These are phyloP conservation scores for Centrapalus pauciflorus DNA, from an alignment of 129 eudicot genomes.

Conservation along the genomic window DNA sequence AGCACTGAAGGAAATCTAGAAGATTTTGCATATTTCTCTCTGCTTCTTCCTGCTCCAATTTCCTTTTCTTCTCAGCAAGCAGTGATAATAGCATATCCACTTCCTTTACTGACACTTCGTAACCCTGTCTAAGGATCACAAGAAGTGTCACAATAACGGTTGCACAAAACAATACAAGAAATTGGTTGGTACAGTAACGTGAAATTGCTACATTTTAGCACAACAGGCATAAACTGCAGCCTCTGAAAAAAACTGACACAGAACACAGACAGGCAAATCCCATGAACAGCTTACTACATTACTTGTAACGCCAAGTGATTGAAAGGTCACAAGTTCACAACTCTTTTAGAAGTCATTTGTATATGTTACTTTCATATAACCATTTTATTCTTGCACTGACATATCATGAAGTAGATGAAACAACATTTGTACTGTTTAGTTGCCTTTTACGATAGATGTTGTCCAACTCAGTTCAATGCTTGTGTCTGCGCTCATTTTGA, in stretches of 20 bases:
- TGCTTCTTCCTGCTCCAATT: slow-evolving; percentile 94
- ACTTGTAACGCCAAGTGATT: background rate
- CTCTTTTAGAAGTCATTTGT: background rate
- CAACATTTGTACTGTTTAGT: background rate
- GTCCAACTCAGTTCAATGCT: background rate
- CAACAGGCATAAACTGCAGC: background rate
- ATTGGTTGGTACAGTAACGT: background rate
- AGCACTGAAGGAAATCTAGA: slow-evolving; percentile 57
- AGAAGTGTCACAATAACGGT: slow-evolving; percentile 25
- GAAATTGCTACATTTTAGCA: background rate
- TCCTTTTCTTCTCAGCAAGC: slow-evolving; percentile 80
- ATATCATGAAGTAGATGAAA: background rate
- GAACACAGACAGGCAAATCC: background rate
- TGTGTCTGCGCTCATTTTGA: background rate
- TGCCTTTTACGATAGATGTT: background rate
- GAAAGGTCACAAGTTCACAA: background rate
- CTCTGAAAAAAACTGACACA: background rate
- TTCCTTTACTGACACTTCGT: slow-evolving; percentile 86
- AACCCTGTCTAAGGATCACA: slow-evolving; percentile 78
- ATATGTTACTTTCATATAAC: background rate
- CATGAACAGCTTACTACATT: background rate
- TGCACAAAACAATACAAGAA: background rate
- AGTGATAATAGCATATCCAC: slow-evolving; percentile 58
- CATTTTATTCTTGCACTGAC: background rate
- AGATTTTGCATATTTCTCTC: slow-evolving; percentile 82